Evolutionary conservation across 352 stramenopile species (phyloP).

Genomic region (Phytopythium oedochilum): DNA sequence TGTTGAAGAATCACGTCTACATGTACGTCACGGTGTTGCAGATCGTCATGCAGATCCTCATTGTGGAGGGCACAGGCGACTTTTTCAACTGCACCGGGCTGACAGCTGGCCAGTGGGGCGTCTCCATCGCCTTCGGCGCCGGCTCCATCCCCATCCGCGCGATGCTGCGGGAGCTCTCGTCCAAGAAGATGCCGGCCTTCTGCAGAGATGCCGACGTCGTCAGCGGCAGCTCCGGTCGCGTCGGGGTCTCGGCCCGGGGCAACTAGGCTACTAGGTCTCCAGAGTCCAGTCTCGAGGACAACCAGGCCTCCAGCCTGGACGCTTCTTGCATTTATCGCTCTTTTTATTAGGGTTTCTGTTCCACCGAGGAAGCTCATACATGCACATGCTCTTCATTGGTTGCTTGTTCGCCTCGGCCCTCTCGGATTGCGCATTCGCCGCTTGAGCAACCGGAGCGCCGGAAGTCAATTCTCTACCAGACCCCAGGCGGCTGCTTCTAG

Average conservation of each 20-base stretch:
- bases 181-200: constrained; percentile 59
- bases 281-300: not conserved
- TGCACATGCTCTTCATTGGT: not conserved
- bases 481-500: too few species aligned
- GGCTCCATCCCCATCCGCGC: constrained; percentile 45
- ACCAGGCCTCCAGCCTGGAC: not conserved
- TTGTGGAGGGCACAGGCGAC: constrained; percentile 91
- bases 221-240: not conserved
- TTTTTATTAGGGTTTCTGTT: not conserved
- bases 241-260: not conserved
- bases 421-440: not conserved
- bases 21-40: constrained; percentile 89
- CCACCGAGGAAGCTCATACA: not conserved
- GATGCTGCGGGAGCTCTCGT: constrained; percentile 40
- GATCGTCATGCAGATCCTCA: constrained; percentile 91
- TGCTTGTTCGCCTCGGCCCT: not conserved
- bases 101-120: constrained; percentile 36
- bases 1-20: constrained; percentile 91
- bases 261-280: not conserved
- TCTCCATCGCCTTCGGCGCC: constrained; percentile 49
- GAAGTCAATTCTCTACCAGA: not conserved
- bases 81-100: constrained; percentile 66
- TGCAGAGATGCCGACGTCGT: constrained; percentile 46
- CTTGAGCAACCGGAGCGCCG: not conserved
- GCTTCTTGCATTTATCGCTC: not conserved